Conservation (phyloP, 176 grass and related monocot genomes). For the Oryza glumipatula region DNA sequence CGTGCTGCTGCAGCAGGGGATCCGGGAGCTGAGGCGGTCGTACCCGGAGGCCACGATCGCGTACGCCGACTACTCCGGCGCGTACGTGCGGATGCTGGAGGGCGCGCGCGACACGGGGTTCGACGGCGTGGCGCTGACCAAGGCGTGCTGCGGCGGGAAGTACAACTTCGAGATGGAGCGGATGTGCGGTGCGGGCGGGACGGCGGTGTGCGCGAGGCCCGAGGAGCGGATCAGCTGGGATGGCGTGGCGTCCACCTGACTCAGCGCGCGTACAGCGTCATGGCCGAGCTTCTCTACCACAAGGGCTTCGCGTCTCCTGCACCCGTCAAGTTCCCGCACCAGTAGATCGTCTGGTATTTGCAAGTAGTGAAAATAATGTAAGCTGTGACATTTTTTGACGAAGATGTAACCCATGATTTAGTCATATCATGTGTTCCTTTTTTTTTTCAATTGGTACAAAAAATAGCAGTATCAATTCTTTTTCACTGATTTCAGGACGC, state of each 20-base stretch:
- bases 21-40: slow-evolving; percentile 46
- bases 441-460: neutral
- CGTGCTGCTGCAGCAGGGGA: slow-evolving; percentile 39
- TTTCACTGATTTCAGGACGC: slow-evolving; percentile 25
- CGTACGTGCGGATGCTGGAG: slow-evolving; percentile 65
- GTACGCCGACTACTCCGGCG: slow-evolving; percentile 75
- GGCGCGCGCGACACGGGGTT: slow-evolving; percentile 50
- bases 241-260: slow-evolving; percentile 84
- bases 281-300: slow-evolving; percentile 39
- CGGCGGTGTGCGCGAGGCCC: slow-evolving; percentile 53
- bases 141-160: slow-evolving; percentile 61
- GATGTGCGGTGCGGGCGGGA: slow-evolving; percentile 60
- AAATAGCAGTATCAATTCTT: neutral
- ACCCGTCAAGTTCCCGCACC: neutral
- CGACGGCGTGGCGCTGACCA: slow-evolving; percentile 18
- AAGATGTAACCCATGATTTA: neutral
- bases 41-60: neutral
- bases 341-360: neutral
- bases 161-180: slow-evolving; percentile 61
- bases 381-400: neutral
- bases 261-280: slow-evolving; percentile 57
- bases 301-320: slow-evolving; percentile 22
- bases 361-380: neutral
- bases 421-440: too few relatives aligned
- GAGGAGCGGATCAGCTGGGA: slow-evolving; percentile 70